phyloP scores from a whole-genome alignment of 345 rosid species.

The Draba incana region DNA sequence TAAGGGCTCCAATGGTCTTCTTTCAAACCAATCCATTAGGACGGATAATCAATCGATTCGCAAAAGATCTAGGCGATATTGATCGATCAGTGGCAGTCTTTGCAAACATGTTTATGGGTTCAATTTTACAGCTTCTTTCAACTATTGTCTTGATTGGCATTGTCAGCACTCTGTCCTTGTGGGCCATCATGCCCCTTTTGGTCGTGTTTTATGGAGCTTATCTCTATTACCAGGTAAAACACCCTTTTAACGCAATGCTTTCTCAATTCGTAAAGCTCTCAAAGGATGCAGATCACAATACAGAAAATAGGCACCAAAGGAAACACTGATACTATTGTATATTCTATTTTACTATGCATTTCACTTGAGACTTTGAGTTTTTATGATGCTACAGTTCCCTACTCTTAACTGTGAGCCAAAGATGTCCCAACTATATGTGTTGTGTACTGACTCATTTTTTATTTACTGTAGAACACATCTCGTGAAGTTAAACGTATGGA shows the following conservation, averaged over 20 bases:
- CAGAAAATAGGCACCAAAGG: slow-evolving; percentile 4
- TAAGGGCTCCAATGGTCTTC: slow-evolving; percentile 98
- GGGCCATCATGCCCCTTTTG: slow-evolving; percentile 98
- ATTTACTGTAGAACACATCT: slow-evolving; percentile 71
- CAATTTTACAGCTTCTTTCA: slow-evolving; percentile 87
- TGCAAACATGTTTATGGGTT: slow-evolving; percentile 79
- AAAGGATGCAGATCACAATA: neutral
- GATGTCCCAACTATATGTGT: neutral
- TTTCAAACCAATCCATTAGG: slow-evolving; percentile 98
- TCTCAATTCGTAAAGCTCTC: slow-evolving; percentile 1
- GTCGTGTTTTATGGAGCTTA: slow-evolving; percentile 87
- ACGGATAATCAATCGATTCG: slow-evolving; percentile 90
- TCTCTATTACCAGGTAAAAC: slow-evolving; percentile 86
- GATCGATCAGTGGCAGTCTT: slow-evolving; percentile 81
- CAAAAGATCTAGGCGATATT: slow-evolving; percentile 95
- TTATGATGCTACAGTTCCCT: neutral
- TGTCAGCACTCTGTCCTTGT: slow-evolving; percentile 96
- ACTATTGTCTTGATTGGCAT: slow-evolving; percentile 91
- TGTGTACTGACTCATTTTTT: slow-evolving; percentile 31
- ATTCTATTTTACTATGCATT: neutral
- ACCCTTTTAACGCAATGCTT: slow-evolving; percentile 21
- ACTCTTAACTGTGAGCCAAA: too few relatives aligned
- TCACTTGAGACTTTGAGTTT: neutral
- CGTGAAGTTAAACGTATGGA: slow-evolving; percentile 98
- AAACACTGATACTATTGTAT: slow-evolving; percentile 22